Evolutionary conservation across 345 rosid species (phyloP), one percentile per base, ranked within the genome.

Genomic region (Dipteronia sinensis): DNA sequence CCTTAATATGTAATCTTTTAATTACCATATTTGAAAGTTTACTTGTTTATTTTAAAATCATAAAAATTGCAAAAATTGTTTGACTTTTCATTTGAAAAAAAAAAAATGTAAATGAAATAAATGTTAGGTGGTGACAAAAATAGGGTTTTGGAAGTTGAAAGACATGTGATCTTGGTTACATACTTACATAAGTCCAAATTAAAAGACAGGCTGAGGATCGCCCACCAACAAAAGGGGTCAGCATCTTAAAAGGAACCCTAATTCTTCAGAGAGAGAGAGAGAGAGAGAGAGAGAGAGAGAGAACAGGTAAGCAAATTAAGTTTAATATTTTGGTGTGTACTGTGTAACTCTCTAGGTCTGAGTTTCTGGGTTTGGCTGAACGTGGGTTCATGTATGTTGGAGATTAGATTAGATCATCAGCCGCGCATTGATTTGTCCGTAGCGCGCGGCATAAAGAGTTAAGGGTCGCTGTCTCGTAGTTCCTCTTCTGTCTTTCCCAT

Each of bases 381-480:
- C 23, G 6, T 22, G 66, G 66, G 49, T 47, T 40, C 42, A 53
- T 42, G 46, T 42, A 7, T 15, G n/a, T 16, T 59, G 64, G 10
- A 0, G 64, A 59, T 59, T 59, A 59, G 64, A 59, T 59, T 59
- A 59, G 64, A 2, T 46, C 13, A 1, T 46, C 13, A 47, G 58
- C 70, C 40, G 74, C 53, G 25, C 8, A 64, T 55, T 66, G 53
- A 73, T 73, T 82, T 84, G 88, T 82, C 72, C 67, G 72, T 59
- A 59, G 58, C 58, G 27, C 47, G 66, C 46, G 80, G 80, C 62
- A 75, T 75, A 80, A 67, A 9, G 69, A 69, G 78, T 9, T 9
- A 78, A 62, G 76, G 51, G 92, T 84, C 90, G 62, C 83, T 76
- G 7, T 87, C 90, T 79, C 4, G 40, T 80, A 81, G 85, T 87